Conservation (phyloP, 2,329 filamentous ascomycete genomes). For the Elsinoe necatrix region DNA sequence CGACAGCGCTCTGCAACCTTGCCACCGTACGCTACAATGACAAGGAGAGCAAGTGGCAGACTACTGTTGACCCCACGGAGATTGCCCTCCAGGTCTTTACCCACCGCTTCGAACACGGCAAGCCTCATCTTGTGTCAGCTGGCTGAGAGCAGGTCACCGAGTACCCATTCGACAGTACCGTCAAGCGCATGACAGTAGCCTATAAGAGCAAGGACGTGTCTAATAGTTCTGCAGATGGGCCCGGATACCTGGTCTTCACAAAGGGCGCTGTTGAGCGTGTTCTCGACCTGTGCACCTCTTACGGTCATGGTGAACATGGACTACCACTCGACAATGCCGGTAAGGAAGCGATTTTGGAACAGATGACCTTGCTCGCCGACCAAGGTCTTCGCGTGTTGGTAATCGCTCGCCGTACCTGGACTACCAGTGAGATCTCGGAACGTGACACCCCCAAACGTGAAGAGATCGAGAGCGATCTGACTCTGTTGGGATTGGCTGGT, state of each 20-base stretch:
- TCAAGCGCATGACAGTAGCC: constrained; percentile 30
- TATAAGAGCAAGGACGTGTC: constrained; percentile 18
- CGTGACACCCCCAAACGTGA: constrained; percentile 13
- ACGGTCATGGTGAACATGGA: constrained; percentile 34
- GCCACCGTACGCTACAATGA: constrained; percentile 51
- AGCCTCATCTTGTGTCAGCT: constrained; percentile 20
- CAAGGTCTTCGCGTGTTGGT: constrained; percentile 28
- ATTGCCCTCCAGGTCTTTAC: constrained; percentile 69
- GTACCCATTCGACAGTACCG: constrained; percentile 29
- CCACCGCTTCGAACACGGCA: constrained; percentile 46
- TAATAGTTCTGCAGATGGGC: constrained; percentile 11
- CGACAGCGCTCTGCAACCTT: constrained; percentile 58
- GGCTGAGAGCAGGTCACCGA: constrained; percentile 22
- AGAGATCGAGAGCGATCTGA: constrained; percentile 24
- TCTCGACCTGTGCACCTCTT: constrained; percentile 52
- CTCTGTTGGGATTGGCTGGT: constrained; percentile 27
- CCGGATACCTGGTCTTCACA: constrained; percentile 22
- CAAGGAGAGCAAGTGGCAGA: constrained; percentile 49
- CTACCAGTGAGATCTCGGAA: constrained; percentile 16
- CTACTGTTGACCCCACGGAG: constrained; percentile 60
- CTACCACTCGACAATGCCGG: constrained; percentile 20
- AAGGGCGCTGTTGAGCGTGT: constrained; percentile 51
- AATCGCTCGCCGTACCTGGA: constrained; percentile 22
- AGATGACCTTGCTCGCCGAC: constrained; percentile 22
- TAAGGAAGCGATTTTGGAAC: constrained; percentile 26